phyloP scores from a whole-genome alignment of 1,284 basidiomycete species.

The Cryptococcus sp. region DNA sequence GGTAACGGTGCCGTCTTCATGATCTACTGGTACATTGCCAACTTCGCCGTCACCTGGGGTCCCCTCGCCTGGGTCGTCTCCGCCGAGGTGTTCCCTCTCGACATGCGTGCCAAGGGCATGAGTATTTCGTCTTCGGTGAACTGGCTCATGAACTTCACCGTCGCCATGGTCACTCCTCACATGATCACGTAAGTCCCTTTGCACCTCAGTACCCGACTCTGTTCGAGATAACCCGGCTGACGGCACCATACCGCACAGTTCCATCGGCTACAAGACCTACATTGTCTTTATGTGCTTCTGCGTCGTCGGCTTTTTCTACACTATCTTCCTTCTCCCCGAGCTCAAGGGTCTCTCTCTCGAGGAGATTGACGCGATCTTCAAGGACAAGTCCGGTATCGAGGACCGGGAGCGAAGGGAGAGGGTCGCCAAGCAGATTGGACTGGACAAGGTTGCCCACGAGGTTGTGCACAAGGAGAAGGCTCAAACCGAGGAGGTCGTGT shows the following conservation, averaged over 20 bases:
- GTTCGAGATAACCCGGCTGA: too few relatives aligned
- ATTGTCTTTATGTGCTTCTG: conserved; percentile 49
- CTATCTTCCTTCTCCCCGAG: conserved; percentile 42
- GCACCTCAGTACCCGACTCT: too few relatives aligned
- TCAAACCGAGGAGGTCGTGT: background rate
- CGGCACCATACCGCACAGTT: background rate
- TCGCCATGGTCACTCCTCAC: conserved; percentile 44
- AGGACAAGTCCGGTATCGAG: conserved; percentile 42
- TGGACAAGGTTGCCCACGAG: conserved; percentile 44
- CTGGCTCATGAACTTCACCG: conserved; percentile 46
- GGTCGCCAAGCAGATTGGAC: conserved; percentile 46
- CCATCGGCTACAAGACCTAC: conserved; percentile 46
- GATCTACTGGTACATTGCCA: conserved; percentile 44
- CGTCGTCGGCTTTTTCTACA: conserved; percentile 42
- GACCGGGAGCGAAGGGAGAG: conserved; percentile 42
- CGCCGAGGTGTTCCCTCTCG: conserved; percentile 48
- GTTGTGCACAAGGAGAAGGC: conserved; percentile 39
- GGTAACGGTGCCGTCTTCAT: conserved; percentile 40
- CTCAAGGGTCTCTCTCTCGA: conserved; percentile 42
- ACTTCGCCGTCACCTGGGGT: conserved; percentile 48
- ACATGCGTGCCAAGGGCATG: conserved; percentile 50
- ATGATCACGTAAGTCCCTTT: conserved; percentile 25
- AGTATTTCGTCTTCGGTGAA: conserved; percentile 40
- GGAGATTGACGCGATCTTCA: conserved; percentile 43
- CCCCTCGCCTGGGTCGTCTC: conserved; percentile 48